Base-by-base conservation (phyloP, 768 basidiomycete genomes). In the Termitomyces sp. region DNA sequence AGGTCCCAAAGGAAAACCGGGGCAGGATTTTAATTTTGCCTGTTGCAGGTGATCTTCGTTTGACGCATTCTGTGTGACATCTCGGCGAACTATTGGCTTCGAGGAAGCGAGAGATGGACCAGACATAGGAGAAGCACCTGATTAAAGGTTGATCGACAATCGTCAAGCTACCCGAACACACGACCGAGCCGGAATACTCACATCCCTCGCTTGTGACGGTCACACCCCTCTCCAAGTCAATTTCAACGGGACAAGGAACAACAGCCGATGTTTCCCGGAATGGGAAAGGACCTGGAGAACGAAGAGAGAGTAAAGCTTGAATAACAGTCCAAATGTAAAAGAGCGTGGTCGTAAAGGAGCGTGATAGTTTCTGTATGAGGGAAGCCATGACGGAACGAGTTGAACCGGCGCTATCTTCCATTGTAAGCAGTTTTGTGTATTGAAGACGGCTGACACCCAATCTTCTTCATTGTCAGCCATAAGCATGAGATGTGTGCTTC, bases 311-410 rank as follows among this genome's bases (percentile, higher is more conserved):
- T 34, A 65, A 50, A 58, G 64, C 64, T 58, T 59, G 50, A 27
- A 65, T 58, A 58, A 63, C 55, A 47, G 64, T 63, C 64, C 64
- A 63, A 31, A 65, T 27, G 61, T 65, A 63, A 65, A 63, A 59
- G 64, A 65, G 55, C 27, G 64, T 63, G 54, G 51, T 58, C 51
- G 53, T 47, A 58, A 65, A 63, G 27, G 64, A 65, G 56, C 46
- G 64, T 24, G 30, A 58, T 50, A 63, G 52, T 58, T 50, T 58
- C 42, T 58, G 57, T 42, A 58, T 34, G 60, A 59, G 39, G 44
- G 62, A 57, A 51, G 62, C 44, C 64, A 65, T 65, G 57, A 46
- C 41, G 22, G 59, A 49, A 58, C 24, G 34, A 54, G 33, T 37
- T 31, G 18, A 42, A 8, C n/a, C n/a, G 27, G 33, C 15, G 31